Evolutionary conservation across 331 rosid genomes (phyloP).

Genomic region (Quercus tomentella): DNA sequence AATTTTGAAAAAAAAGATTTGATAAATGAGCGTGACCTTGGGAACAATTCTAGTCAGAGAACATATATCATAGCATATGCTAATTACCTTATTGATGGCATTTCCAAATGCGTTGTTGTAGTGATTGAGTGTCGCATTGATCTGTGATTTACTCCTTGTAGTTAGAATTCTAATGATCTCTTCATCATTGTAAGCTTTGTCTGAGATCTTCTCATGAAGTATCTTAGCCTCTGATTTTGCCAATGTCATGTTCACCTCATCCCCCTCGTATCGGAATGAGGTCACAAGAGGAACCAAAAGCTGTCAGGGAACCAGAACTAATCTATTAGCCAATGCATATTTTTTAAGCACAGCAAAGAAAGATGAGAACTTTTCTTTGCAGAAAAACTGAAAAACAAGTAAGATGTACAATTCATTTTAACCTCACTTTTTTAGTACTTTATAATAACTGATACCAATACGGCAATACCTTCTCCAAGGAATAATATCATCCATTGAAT

Average conservation of each 20-base stretch:
- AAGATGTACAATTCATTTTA: not conserved
- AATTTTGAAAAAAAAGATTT: no score
- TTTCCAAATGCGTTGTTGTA: constrained; percentile 66
- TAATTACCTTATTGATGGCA: constrained; percentile 50
- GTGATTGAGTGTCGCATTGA: constrained; percentile 46
- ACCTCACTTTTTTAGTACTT: not conserved
- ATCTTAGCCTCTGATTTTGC: constrained; percentile 47
- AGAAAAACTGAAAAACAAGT: not conserved
- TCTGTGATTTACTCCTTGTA: constrained; percentile 52
- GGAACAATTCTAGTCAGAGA: not conserved
- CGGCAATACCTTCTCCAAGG: not conserved
- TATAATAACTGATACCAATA: not conserved
- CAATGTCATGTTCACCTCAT: constrained; percentile 25
- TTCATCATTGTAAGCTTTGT: constrained; percentile 38
- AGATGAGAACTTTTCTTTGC: not conserved
- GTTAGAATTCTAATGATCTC: constrained; percentile 48
- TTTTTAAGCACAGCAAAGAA: not conserved
- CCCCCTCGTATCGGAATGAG: constrained; percentile 30
- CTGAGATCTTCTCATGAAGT: constrained; percentile 36
- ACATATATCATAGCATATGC: not conserved
- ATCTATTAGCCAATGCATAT: not conserved
- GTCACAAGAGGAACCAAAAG: constrained; percentile 31
- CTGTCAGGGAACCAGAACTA: not conserved
- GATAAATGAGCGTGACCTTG: no score
- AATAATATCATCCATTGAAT: not conserved